Base-by-base conservation (phyloP, 345 rosid species). In the Firmiana major region DNA sequence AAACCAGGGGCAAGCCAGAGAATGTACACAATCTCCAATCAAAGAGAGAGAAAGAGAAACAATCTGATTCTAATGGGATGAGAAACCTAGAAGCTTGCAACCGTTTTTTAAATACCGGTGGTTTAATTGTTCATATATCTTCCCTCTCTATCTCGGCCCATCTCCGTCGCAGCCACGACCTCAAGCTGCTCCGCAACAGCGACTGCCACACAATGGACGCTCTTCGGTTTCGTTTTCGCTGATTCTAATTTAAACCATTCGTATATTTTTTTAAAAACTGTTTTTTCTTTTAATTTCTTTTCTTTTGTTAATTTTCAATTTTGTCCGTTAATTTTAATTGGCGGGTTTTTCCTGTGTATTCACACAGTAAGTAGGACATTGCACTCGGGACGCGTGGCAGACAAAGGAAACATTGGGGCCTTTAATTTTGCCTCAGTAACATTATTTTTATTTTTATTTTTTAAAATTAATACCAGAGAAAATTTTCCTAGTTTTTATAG, bases 241-340 rank as follows among this genome's bases (percentile, higher is more conserved):
- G 42, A 48, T 48, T 70, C 58, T 28, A 49, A 70, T 70, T 51
- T 48, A 34, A 70, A 70, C 57, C 5, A 26, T 40, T 53, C 9
- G 57, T 16, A 5, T 7, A 5, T 7, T 49, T 16, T 28, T 28
- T 48, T 17, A 31, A 58, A 68, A 45, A 26, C 15, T 7, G 57
- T 9, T 26, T 15, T 46, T 45, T 46, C 24, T 46, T 3, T 22
- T 45, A 2, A 2, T 67, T 26, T 13, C 3, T 10, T 58, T 8
- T 46, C 51, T 46, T 46, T 46, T 11, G 16, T 46, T 46, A 2
- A 22, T 58, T 62, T 60, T 31, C 19, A 62, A 62, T 62, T 62
- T 45, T 58, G 63, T 58, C 54, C n/a, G 72, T 69, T 70, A 70
- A 48, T 48, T 70, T 42, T 70, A 70, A 70, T 70, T 48, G 58